These are phyloP conservation scores for Neonectria punicea DNA, from an alignment of 2,329 filamentous ascomycete species.

Conservation along the genomic window DNA sequence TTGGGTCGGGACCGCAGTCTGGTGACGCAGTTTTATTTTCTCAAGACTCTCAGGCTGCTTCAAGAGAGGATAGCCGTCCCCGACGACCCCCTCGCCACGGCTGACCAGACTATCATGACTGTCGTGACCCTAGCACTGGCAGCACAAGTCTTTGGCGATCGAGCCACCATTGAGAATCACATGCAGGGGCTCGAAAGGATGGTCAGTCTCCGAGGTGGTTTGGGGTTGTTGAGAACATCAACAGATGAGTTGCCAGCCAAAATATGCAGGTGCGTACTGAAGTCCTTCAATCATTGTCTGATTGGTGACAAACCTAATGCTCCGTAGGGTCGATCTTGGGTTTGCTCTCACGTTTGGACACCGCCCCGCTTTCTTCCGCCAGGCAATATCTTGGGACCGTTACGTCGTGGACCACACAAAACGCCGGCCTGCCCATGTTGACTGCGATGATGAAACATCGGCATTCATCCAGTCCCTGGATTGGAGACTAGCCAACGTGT, in stretches of 20 bases:
- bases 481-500: slow-evolving; percentile 25
- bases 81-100: neutral
- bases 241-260: slow-evolving; percentile 34
- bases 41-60: slow-evolving; percentile 32
- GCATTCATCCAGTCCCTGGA: slow-evolving; percentile 21
- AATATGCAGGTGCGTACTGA: slow-evolving; percentile 31
- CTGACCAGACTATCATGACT: slow-evolving; percentile 36
- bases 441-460: neutral
- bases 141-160: slow-evolving; percentile 31
- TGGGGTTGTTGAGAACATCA: slow-evolving; percentile 29
- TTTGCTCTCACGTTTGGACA: slow-evolving; percentile 26
- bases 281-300: neutral
- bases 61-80: slow-evolving; percentile 26
- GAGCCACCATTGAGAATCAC: slow-evolving; percentile 24
- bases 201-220: slow-evolving; percentile 31
- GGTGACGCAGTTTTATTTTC: slow-evolving; percentile 32
- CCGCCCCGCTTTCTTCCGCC: slow-evolving; percentile 23
- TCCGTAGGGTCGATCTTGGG: slow-evolving; percentile 29
- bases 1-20: slow-evolving; percentile 7
- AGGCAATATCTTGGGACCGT: slow-evolving; percentile 29
- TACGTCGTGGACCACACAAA: slow-evolving; percentile 16
- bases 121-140: slow-evolving; percentile 25
- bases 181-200: slow-evolving; percentile 30
- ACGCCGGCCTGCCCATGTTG: neutral
- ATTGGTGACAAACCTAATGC: neutral